A percentile compares a stretch with the other conserved stretches of the same genome.
These are phyloP conservation scores for Clitocybe nebularis DNA, from an alignment of 1,284 basidiomycete species.

Conservation along the genomic window DNA sequence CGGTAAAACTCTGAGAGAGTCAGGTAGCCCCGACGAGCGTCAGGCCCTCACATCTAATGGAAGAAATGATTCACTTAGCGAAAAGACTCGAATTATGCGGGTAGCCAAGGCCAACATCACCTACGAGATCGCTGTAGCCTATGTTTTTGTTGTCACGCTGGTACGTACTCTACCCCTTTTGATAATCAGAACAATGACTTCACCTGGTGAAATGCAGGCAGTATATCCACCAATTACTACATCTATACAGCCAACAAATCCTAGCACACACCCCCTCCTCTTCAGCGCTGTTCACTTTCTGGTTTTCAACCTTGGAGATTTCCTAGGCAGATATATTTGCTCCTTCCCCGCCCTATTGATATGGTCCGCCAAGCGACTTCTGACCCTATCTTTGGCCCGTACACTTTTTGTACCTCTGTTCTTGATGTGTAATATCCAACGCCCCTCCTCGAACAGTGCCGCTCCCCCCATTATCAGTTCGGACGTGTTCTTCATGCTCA, in stretches of 20 bases:
- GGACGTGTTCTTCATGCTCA: conserved; percentile 70
- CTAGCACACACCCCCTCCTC: conserved; percentile 54
- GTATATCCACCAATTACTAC: conserved; percentile 85
- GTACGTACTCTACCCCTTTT: conserved; percentile 41
- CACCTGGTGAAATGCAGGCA: conserved; percentile 42
- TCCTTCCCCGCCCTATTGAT: conserved; percentile 61
- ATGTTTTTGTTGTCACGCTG: conserved; percentile 76
- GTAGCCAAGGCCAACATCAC: conserved; percentile 62
- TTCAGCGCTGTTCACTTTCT: conserved; percentile 74
- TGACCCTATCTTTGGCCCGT: conserved; percentile 62
- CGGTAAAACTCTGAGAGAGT: conserved; percentile 16
- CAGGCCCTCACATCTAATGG: conserved; percentile 31
- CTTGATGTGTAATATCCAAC: conserved; percentile 77
- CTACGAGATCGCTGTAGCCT: conserved; percentile 72
- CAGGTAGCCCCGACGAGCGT: conserved; percentile 29
- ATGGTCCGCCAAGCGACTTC: conserved; percentile 62
- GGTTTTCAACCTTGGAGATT: conserved; percentile 75
- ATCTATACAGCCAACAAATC: conserved; percentile 62
- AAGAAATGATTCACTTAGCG: conserved; percentile 21
- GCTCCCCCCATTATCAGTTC: conserved; percentile 59
- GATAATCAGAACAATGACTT: conserved; percentile 5
- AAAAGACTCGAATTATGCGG: conserved; percentile 42
- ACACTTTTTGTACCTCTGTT: conserved; percentile 82
- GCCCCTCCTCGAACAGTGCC: conserved; percentile 22
- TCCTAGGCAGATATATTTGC: conserved; percentile 72